Evolutionary conservation across 2,329 filamentous ascomycete genomes (phyloP), one percentile per base, ranked within the genome.

Genomic region (Aspergillus spinulosporus): DNA sequence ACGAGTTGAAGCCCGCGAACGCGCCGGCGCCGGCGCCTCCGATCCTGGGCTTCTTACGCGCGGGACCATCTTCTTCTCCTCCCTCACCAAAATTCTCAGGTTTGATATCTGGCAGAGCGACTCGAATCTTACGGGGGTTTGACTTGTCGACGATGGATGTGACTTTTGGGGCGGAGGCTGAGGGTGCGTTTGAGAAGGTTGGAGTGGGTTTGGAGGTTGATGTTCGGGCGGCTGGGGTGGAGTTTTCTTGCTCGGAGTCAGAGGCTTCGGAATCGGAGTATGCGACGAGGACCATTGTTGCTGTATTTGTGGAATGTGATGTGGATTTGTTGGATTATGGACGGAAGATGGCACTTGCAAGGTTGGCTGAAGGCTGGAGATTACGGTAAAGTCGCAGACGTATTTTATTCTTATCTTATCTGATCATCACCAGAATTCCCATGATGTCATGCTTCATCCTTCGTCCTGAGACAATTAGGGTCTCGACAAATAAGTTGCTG

Each of bases 1-100:
- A 85, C 1, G 91, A 87, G 70, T 93, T 94, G 78, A 97, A 94
- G 2, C 87, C 89, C 50, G 88, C 83, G 66, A 96, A 92, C 3
- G 83, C 81, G 29, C 86, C 85, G n/a, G 80, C 81, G 26, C 86
- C 84, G 3, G 82, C 82, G 15, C 80, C 82, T 1, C 21, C 21
- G 21, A 83, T 84, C 49, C 85, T 85, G 14, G 83, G 80, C 58
- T 88, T 86, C 70, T 96, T 96, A 1, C 87, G 80, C 0, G 89
- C 88, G 0, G 87, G 87, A 28, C 73, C 78, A 57, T 78, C 72
- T 42, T 79, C 43, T 14, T 21, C 21, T 21, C 40, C 50, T 15
- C 28, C 79, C 28, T 81, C 79, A 53, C 60, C 45, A 1, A 21
- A 21, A 21, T 79, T 68, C 59, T 74, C 71, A 32, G 71, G 65